A percentile compares a stretch with the other conserved stretches of the same genome.
Evolutionary conservation across 805 yeast genomes (phyloP).

Genomic region (Schwanniomyces pseudopolymorphus): DNA sequence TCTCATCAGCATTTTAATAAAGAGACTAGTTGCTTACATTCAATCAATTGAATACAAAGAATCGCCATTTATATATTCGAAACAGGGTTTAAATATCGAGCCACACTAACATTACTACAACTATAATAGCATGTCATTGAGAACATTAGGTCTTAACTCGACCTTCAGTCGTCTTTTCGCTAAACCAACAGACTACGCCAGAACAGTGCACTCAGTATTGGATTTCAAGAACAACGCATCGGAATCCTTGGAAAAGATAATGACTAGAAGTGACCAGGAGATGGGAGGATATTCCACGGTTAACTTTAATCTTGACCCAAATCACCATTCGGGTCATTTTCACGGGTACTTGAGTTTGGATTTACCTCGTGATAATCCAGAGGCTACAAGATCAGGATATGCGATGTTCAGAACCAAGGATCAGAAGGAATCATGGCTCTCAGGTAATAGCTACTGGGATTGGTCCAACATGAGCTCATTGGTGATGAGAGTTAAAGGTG

Average conservation of each 20-base stretch:
- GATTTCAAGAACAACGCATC: constrained; percentile 57
- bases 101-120: background rate
- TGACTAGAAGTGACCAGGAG: constrained; percentile 70
- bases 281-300: constrained; percentile 79
- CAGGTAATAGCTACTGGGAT: constrained; percentile 60
- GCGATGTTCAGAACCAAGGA: constrained; percentile 84
- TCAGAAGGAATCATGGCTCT: constrained; percentile 51
- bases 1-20: background rate
- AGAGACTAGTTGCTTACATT: background rate
- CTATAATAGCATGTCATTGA: constrained; percentile 32
- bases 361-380: constrained; percentile 61
- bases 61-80: background rate
- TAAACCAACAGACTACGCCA: constrained; percentile 26
- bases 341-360: constrained; percentile 68
- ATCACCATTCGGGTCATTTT: constrained; percentile 33
- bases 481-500: constrained; percentile 71
- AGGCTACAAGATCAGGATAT: constrained; percentile 66
- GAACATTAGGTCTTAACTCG: constrained; percentile 40
- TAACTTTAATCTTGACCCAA: constrained; percentile 42
- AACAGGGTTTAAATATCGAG: background rate
- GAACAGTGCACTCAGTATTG: constrained; percentile 45
- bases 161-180: constrained; percentile 36
- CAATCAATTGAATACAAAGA: background rate
- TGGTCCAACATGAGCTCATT: constrained; percentile 63
- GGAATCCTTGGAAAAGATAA: constrained; percentile 42